Base-by-base conservation (phyloP, 2,329 filamentous ascomycete species). In the Trichophyton verrucosum region DNA sequence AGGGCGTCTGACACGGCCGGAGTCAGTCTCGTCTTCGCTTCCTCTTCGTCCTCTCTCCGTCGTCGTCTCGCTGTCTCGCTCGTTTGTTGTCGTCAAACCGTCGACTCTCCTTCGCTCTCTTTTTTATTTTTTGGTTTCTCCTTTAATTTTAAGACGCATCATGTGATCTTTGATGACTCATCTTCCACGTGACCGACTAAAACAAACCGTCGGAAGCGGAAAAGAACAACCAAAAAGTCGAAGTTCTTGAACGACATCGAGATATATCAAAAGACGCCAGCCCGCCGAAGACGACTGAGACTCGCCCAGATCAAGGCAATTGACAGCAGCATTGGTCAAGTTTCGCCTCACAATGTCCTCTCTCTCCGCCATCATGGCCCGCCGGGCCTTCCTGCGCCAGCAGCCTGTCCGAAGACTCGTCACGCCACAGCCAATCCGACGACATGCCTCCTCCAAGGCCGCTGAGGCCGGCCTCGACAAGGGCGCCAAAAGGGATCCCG, bases 401-500 rank as follows among this genome's bases (percentile, higher is more conserved):
- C 66, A 74, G 64, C 66, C 73, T 61, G 64, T 75, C 74, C 72
- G 78, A 71, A 73, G 69, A 56, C 24, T 62, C 62, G 68, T 71
- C 65, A 69, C 71, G 64, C 59, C 72, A 66, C 71, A 74, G 69
- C 72, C 71, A 67, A 68, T 72, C 64, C 68, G 68, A 67, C 67
- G 69, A 61, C 69, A 73, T 64, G 74, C 72, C 64, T 76, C 73
- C 64, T 74, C 72, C 65, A 76, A 76, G 68, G 72, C 76, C 57
- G 77, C 80, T 65, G 76, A 80, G 66, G 73, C 76, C 62, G 66
- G 73, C 66, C 76, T 88, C 70, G 80, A 82, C 71, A 80, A 83
- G 72, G 86, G 81, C 68, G 83, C 85, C 61, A 85, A 82, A 78
- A 79, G 79, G 73, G 86, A 89, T 74, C 86, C 86, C 62, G 86